Evolutionary conservation across 139 green algal genomes (phyloP), one percentile per base, ranked within the genome.

Genomic region (Chlorella sp.): DNA sequence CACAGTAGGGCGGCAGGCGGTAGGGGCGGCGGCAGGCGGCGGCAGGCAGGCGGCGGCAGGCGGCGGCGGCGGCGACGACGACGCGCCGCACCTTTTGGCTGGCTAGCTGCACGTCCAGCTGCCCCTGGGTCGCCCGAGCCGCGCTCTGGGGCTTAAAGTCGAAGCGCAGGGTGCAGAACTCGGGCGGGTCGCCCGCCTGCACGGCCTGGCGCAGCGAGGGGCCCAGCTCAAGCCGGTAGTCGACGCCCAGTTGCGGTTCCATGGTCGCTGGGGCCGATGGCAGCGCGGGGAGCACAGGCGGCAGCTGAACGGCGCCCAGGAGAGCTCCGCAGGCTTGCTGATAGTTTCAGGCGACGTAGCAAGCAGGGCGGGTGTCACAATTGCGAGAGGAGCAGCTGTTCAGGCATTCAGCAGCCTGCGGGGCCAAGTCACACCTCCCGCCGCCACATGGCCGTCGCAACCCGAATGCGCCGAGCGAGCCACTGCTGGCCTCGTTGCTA

Each of bases 131-230:
- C 13, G 73, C 58, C 14, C 76, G 38, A 13, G 43, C 82, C 13
- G 73, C 82, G 20, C 70, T 82, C n/a, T 74, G 73, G 26, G 82
- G 82, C 73, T 81, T 76, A 36, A 86, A 86, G 20, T 86, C 82
- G 43, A 82, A 86, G 32, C 82, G 73, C 73, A 86, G 73, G 8
- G 82, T 75, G 34, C 73, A 82, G 73, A 46, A 75, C 36, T 82
- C 72, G 41, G 60, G 51, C 72, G 9, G 56, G 34, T 76, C 30
- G 5, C 19, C 20, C n/a, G 64, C 43, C 0, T 68, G 68, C 3
- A 51, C 46, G 38, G 85, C 56, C 30, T 83, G 78, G 65, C 86
- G 54, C n/a, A 86, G 51, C 1, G 87, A 83, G n/a, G 83, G 44
- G 9, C 83, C 87, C 4, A 86, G n/a, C 17, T 88, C 30, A 36